phyloP scores from a whole-genome alignment of 1,139 yeast species.

The Taiozyma onychis region DNA sequence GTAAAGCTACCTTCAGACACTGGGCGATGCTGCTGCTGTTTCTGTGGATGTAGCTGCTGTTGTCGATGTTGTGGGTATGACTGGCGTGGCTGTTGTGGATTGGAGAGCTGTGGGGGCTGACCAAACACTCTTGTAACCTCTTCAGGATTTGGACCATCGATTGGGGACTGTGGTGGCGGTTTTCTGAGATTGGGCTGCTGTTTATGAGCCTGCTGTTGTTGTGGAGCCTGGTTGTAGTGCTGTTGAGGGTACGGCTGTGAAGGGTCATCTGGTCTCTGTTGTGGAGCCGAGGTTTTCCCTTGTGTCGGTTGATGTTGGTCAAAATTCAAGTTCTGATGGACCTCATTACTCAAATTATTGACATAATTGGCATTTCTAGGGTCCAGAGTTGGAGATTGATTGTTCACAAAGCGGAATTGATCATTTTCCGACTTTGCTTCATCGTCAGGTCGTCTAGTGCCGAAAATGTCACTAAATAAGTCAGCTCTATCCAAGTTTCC shows the following conservation, averaged over 20 bases:
- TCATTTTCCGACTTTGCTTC: neutral
- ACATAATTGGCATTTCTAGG: neutral
- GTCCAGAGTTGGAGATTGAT: conserved; percentile 1
- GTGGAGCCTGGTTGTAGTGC: conserved; percentile 4
- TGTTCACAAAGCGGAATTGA: neutral
- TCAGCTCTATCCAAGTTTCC: conserved; percentile 22
- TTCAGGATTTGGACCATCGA: conserved; percentile 3
- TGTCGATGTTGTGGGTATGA: conserved; percentile 14
- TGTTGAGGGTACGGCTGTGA: conserved; percentile 13
- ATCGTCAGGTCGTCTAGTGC: conserved; percentile 17
- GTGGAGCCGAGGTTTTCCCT: conserved; percentile 6
- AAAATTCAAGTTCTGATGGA: conserved; percentile 11
- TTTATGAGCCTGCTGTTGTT: conserved; percentile 8
- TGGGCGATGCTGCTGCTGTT: conserved; percentile 4
- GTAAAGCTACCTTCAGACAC: conserved; percentile 7
- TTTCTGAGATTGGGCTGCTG: conserved; percentile 5
- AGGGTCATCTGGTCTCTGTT: conserved; percentile 5
- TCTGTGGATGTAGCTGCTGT: conserved; percentile 9
- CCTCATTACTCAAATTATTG: conserved; percentile 12
- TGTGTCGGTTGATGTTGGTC: conserved; percentile 3
- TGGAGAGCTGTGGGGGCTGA: conserved; percentile 4
- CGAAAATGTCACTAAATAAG: conserved; percentile 27
- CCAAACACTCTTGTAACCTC: conserved; percentile 3
- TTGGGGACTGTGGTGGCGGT: conserved; percentile 5
- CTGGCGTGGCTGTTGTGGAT: conserved; percentile 6